Evolutionary conservation across 306 rosid genomes (phyloP).

Genomic region (Dryas alaskensis): DNA sequence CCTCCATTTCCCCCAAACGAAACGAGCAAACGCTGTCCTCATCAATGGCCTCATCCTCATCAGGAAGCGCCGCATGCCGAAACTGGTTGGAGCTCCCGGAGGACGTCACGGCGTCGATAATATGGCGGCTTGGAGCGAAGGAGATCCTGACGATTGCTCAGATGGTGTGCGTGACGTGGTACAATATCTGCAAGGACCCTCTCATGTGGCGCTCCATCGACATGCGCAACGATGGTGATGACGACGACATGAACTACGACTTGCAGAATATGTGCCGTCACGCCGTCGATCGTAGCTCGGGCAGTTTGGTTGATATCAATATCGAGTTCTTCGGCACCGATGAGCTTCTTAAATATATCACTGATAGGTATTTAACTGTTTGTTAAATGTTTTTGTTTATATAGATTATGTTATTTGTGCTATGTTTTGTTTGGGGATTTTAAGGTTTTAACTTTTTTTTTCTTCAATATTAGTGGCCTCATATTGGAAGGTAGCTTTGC

Average conservation of each 20-base stretch:
- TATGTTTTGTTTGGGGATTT: too few species aligned
- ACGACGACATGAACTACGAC: background rate
- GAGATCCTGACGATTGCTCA: conserved; percentile 42
- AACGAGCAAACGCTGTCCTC: background rate
- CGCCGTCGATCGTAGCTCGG: conserved; percentile 44
- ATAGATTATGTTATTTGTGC: too few species aligned
- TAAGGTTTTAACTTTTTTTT: too few species aligned
- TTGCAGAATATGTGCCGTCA: conserved; percentile 34
- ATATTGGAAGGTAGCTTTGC: too few species aligned
- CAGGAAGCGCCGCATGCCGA: background rate
- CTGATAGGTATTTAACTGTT: conserved; percentile 29
- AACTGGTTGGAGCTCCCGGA: conserved; percentile 52
- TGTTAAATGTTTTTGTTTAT: background rate
- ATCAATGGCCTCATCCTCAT: background rate
- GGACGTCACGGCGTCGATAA: conserved; percentile 38
- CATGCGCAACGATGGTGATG: conserved; percentile 27
- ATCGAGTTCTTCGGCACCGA: conserved; percentile 39
- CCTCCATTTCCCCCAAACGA: too few species aligned
- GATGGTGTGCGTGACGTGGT: conserved; percentile 52
- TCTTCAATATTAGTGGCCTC: too few species aligned
- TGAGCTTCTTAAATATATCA: conserved; percentile 38
- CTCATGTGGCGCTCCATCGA: conserved; percentile 43
- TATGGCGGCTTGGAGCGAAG: conserved; percentile 38
- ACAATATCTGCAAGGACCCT: conserved; percentile 49
- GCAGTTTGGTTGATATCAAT: conserved; percentile 32